Evolutionary conservation across 1,284 basidiomycete species (phyloP), one percentile per base, ranked within the genome.

Genomic region (Athelia psychrophila): DNA sequence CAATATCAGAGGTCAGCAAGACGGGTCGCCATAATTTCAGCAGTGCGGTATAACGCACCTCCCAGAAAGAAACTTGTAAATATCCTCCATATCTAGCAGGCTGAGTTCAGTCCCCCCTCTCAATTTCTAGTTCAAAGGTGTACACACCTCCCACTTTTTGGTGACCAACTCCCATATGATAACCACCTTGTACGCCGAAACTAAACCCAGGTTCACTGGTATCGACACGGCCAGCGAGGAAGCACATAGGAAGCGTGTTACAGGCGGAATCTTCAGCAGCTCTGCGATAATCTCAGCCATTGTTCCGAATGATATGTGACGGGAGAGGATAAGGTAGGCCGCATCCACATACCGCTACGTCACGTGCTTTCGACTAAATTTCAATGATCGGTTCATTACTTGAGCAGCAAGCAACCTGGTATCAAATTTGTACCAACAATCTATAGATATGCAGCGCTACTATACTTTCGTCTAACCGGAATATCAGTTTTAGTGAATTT

Each of bases 211-310:
- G 53, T 90, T 66, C 35, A 79, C 73, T 0, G 91, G 80, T 0
- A 87, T 27, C 0, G 91, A 82, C 35, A 93, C 71, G 0, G 70
- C 79, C 1, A 87, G 63, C 2, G 83, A 81, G 1, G 88, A 84
- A 10, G 70, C 73, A 48, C 84, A 77, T 19, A 93, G 66, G 54
- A 85, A 83, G 27, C 92, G 81, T 2, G 93, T 95, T 19, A 95
- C 88, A 44, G 91, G 88, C 0, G 93, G 93, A 2, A 95, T 91
- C 72, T 93, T 92, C 58, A 75, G 77, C 49, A 93, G 68, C 72
- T 92, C 89, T 32, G 77, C 71, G 1, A 74, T 20, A 25, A 83
- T 62, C 20, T 71, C 68, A 44, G 62, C 27, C 27, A 30, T 30
- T 30, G 13, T 30, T 30, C n/a, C 27, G n/a, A n/a, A n/a, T n/a